Evolutionary conservation across 2,329 filamentous ascomycete species (phyloP).

Genomic region (Claviceps pusilla): DNA sequence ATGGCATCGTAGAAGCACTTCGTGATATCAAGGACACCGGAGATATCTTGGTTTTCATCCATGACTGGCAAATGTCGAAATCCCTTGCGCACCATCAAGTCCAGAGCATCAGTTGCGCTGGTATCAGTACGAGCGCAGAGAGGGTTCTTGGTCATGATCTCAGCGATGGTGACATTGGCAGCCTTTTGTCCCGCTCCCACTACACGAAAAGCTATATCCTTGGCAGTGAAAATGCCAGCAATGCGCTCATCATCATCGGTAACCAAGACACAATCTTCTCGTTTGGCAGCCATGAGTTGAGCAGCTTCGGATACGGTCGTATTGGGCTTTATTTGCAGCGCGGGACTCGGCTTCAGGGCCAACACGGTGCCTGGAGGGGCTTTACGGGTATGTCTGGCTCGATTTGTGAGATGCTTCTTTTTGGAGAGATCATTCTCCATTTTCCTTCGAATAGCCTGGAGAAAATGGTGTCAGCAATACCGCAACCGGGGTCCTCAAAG

Average conservation of each 20-base stretch:
- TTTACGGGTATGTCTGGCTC: slow-evolving; percentile 76
- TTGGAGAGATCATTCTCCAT: slow-evolving; percentile 96
- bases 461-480: slow-evolving; percentile 1
- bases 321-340: slow-evolving; percentile 89
- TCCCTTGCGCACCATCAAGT: slow-evolving; percentile 95
- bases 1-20: slow-evolving; percentile 99
- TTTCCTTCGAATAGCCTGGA: slow-evolving; percentile 85
- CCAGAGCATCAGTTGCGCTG: slow-evolving; percentile 89
- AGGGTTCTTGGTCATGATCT: slow-evolving; percentile 99
- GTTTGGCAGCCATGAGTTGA: slow-evolving; percentile 96
- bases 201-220: slow-evolving; percentile 93
- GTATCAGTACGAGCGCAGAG: slow-evolving; percentile 95
- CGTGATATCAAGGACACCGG: slow-evolving; percentile 93
- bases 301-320: slow-evolving; percentile 93
- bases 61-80: slow-evolving; percentile 97
- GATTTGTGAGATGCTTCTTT: slow-evolving; percentile 70
- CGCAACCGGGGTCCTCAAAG: neutral
- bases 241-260: slow-evolving; percentile 97
- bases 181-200: slow-evolving; percentile 85
- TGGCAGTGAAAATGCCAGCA: slow-evolving; percentile 96
- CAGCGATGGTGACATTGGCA: slow-evolving; percentile 77
- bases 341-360: slow-evolving; percentile 84
- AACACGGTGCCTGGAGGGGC: slow-evolving; percentile 92
- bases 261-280: slow-evolving; percentile 93
- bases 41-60: slow-evolving; percentile 99